These are phyloP conservation scores for Candida xiaguanensis DNA, from an alignment of 805 yeast genomes.

Conservation along the genomic window DNA sequence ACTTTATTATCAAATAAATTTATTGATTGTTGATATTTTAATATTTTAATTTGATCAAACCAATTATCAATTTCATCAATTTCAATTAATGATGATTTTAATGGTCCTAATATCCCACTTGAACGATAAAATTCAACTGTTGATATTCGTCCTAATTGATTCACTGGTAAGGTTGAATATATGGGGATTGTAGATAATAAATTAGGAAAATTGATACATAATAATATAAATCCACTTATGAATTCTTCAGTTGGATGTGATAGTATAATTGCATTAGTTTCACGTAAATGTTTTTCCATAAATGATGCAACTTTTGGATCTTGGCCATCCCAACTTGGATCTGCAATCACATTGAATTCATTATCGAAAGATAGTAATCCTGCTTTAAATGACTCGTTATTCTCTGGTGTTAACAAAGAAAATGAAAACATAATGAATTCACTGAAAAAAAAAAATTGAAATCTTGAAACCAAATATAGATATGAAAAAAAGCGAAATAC, in stretches of 20 bases:
- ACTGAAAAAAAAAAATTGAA: background rate
- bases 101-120: slow-evolving; percentile 72
- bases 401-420: slow-evolving; percentile 28
- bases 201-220: slow-evolving; percentile 55
- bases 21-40: slow-evolving; percentile 79
- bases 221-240: slow-evolving; percentile 71
- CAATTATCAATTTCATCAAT: slow-evolving; percentile 72
- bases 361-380: slow-evolving; percentile 55
- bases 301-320: slow-evolving; percentile 28
- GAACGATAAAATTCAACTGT: slow-evolving; percentile 80
- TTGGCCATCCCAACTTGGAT: slow-evolving; percentile 72
- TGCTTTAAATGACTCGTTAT: slow-evolving; percentile 35
- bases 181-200: slow-evolving; percentile 64
- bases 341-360: slow-evolving; percentile 55
- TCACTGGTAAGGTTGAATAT: slow-evolving; percentile 86
- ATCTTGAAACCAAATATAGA: background rate
- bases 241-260: slow-evolving; percentile 83
- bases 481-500: background rate
- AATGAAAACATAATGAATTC: slow-evolving; percentile 34
- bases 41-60: slow-evolving; percentile 64
- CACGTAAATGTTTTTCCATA: slow-evolving; percentile 30
- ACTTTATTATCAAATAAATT: slow-evolving; percentile 61
- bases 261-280: slow-evolving; percentile 67
- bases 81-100: slow-evolving; percentile 53
- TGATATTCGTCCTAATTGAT: slow-evolving; percentile 79